Evolutionary conservation across 805 yeast genomes (phyloP), one percentile per base, ranked within the genome.

Genomic region (Barnettozyma pratensis): DNA sequence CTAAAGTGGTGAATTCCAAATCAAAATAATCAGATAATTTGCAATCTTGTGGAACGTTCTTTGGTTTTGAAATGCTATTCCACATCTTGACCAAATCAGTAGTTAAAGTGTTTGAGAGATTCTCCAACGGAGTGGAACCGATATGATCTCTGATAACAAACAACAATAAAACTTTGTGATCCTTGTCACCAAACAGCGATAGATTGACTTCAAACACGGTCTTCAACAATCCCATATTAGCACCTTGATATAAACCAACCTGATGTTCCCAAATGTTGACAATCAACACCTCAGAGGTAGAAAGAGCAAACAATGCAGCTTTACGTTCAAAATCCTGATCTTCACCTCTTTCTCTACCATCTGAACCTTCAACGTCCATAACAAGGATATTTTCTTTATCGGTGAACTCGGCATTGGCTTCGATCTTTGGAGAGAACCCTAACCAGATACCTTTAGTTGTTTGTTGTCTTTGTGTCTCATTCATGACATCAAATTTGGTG

Each of bases 361-460:
- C 99, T 1, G 97, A 91, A 43, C 99, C 99, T 69, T 94, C 99
- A n/a, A 94, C 98, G 63, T 94, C 99, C 77, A 94, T 77, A 3
- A 94, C 95, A 52, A 88, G 76, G 9, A 89, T 6, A 56, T 52
- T 27, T 51, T 49, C 39, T 59, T 59, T 6, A 53, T 43, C 5
- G 47, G 51, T 36, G 2, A 63, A 47, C 4, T 44, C 39, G 6
- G 27, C 10, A 9, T 60, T 49, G 0, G 65, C 53, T 37, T 63
- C 61, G 29, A 77, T 66, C 34, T 64, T 63, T 36, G 69, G 68
- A 0, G 87, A 80, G 55, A 75, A 79, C 2, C 87, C 85, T 52
- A 85, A 64, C 91, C 91, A 85, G 47, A 83, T 83, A 41, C 95
- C 95, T 59, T 85, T 85, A 1, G 95, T 87, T 54, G 99, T 94